Percentiles rank a stretch among this genome's conserved stretches.
These are phyloP conservation scores for Fusarium devonianum DNA, from an alignment of 2,329 filamentous ascomycete genomes.

Conservation along the genomic window DNA sequence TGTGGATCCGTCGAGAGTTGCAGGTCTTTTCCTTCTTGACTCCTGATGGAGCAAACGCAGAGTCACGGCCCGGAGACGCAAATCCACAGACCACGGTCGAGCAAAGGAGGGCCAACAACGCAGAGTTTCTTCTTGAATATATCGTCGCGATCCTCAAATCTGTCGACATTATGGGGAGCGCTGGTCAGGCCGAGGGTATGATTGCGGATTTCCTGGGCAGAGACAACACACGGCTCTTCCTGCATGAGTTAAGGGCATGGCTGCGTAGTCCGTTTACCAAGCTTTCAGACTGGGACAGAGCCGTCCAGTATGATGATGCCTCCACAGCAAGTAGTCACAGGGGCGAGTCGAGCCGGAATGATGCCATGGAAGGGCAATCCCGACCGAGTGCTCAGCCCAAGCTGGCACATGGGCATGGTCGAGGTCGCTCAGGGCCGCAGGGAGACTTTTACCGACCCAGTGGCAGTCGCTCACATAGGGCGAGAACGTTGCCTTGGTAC, in stretches of 20 bases:
- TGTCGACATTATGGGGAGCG: slow-evolving; percentile 80
- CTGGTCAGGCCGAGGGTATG: slow-evolving; percentile 80
- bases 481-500: slow-evolving; percentile 14
- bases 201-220: slow-evolving; percentile 79
- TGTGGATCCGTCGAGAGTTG: slow-evolving; percentile 84
- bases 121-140: slow-evolving; percentile 87
- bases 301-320: slow-evolving; percentile 70
- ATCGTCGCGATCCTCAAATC: slow-evolving; percentile 83
- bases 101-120: slow-evolving; percentile 65
- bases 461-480: slow-evolving; percentile 4
- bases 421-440: slow-evolving; percentile 1
- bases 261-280: slow-evolving; percentile 79
- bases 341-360: neutral
- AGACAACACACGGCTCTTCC: slow-evolving; percentile 74
- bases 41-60: slow-evolving; percentile 33
- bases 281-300: slow-evolving; percentile 79
- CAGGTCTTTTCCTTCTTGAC: slow-evolving; percentile 80
- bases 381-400: slow-evolving; percentile 2
- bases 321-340: neutral
- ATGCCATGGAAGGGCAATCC: neutral
- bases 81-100: slow-evolving; percentile 19
- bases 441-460: slow-evolving; percentile 42
- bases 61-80: slow-evolving; percentile 3
- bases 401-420: neutral
- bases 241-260: slow-evolving; percentile 87